phyloP scores from a whole-genome alignment of 352 stramenopile genomes.

The Globisporangium spinosum region DNA sequence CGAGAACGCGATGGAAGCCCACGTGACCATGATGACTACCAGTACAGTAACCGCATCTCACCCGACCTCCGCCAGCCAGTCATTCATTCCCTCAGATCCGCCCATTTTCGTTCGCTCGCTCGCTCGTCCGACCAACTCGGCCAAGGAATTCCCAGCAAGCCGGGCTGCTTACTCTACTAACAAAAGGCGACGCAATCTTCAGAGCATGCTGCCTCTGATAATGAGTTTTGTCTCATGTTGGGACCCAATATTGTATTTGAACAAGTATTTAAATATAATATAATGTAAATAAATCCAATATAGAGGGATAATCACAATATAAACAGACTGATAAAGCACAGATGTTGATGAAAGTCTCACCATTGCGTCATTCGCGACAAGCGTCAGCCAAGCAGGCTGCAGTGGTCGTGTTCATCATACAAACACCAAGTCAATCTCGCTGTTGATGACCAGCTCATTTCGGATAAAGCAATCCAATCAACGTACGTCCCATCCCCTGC shows the following conservation, averaged over 20 bases:
- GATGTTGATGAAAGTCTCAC: constrained; percentile 1
- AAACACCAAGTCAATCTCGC: constrained; percentile 2
- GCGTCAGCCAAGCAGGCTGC: not conserved
- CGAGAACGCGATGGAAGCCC: constrained; percentile 1
- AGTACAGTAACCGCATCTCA: not conserved
- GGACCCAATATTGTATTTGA: not conserved
- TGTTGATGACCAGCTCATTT: not conserved
- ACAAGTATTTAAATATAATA: not conserved
- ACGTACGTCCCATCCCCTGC: not conserved
- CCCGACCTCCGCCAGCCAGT: not conserved
- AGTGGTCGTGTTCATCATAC: not conserved
- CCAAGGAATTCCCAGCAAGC: not conserved
- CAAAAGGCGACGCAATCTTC: constrained; percentile 3
- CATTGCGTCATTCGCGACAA: constrained; percentile 5
- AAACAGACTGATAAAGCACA: not conserved
- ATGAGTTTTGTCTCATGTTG: not conserved
- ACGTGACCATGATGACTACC: not conserved
- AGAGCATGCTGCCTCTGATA: not conserved
- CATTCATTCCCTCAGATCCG: not conserved
- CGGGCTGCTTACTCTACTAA: not conserved
- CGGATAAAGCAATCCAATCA: not conserved
- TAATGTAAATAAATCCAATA: not conserved
- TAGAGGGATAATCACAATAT: not conserved
- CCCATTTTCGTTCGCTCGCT: not conserved
- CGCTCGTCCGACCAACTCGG: not conserved